Conservation (phyloP, 2,329 filamentous ascomycete genomes). For the Fusarium sp. region DNA sequence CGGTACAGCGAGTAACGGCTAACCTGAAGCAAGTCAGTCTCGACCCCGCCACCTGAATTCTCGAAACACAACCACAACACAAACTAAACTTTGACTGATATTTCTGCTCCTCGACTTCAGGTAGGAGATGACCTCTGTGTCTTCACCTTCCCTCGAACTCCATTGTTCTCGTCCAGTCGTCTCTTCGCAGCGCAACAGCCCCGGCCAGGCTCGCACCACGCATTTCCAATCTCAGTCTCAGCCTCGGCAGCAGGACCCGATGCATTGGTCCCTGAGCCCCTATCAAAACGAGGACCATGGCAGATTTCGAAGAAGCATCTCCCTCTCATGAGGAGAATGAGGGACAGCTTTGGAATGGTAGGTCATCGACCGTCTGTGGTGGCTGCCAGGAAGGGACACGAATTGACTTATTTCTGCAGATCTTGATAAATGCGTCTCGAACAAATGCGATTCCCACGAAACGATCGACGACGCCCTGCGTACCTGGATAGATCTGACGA, state of each 20-base stretch:
- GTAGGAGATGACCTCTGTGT: conserved; percentile 42
- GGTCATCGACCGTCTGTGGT: conserved; percentile 27
- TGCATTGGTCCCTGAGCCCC: conserved; percentile 49
- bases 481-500: conserved; percentile 82
- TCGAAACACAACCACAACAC: conserved; percentile 31
- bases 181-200: conserved; percentile 19
- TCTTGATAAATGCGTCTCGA: conserved; percentile 59
- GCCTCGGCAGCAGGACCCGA: conserved; percentile 45
- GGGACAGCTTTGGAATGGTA: conserved; percentile 91
- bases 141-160: conserved; percentile 17
- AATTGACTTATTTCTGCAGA: conserved; percentile 52
- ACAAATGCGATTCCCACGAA: conserved; percentile 63
- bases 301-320: conserved; percentile 70
- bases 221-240: conserved; percentile 13
- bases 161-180: conserved; percentile 33
- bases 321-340: conserved; percentile 81
- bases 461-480: conserved; percentile 86
- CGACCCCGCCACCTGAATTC: conserved; percentile 44
- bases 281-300: conserved; percentile 57
- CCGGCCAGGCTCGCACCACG: conserved; percentile 11
- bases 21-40: conserved; percentile 32
- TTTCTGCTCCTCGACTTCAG: conserved; percentile 14
- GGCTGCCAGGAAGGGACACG: conserved; percentile 9
- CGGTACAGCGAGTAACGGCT: conserved; percentile 32
- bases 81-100: conserved; percentile 17